These are phyloP conservation scores for Pseudopithomyces maydicus DNA, from an alignment of 2,329 filamentous ascomycete species.

Conservation along the genomic window DNA sequence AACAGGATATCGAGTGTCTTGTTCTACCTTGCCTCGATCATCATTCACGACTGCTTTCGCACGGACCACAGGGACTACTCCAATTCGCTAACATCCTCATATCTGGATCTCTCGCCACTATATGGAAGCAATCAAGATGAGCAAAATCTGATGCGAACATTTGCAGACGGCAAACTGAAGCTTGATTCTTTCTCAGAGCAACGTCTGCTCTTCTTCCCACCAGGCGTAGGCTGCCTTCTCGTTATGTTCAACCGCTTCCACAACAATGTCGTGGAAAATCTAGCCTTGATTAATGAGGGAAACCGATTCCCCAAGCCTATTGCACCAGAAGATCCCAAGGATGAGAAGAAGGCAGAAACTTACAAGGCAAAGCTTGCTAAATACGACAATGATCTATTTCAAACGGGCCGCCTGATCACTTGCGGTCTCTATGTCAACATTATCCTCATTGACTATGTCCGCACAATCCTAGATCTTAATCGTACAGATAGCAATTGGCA, in stretches of 20 bases:
- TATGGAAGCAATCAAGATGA: slow-evolving; percentile 73
- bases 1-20: slow-evolving; percentile 76
- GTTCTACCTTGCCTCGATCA: slow-evolving; percentile 75
- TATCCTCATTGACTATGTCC: slow-evolving; percentile 59
- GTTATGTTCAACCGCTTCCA: slow-evolving; percentile 78
- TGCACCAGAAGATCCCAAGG: slow-evolving; percentile 35
- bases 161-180: slow-evolving; percentile 71
- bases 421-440: slow-evolving; percentile 61
- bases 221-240: slow-evolving; percentile 69
- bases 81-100: slow-evolving; percentile 72
- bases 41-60: slow-evolving; percentile 66
- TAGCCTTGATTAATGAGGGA: slow-evolving; percentile 85
- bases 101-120: slow-evolving; percentile 73
- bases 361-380: slow-evolving; percentile 42
- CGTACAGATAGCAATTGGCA: slow-evolving; percentile 78
- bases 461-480: slow-evolving; percentile 64
- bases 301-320: slow-evolving; percentile 74
- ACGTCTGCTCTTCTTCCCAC: slow-evolving; percentile 68
- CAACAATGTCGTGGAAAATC: slow-evolving; percentile 79
- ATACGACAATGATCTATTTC: slow-evolving; percentile 56
- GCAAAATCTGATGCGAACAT: slow-evolving; percentile 68
- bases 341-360: slow-evolving; percentile 47
- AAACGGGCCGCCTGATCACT: slow-evolving; percentile 57
- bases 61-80: slow-evolving; percentile 67
- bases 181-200: slow-evolving; percentile 72